Percentiles rank a stretch among this genome's conserved stretches.
Conservation (phyloP, 768 basidiomycete genomes). For the Mycena filopes region DNA sequence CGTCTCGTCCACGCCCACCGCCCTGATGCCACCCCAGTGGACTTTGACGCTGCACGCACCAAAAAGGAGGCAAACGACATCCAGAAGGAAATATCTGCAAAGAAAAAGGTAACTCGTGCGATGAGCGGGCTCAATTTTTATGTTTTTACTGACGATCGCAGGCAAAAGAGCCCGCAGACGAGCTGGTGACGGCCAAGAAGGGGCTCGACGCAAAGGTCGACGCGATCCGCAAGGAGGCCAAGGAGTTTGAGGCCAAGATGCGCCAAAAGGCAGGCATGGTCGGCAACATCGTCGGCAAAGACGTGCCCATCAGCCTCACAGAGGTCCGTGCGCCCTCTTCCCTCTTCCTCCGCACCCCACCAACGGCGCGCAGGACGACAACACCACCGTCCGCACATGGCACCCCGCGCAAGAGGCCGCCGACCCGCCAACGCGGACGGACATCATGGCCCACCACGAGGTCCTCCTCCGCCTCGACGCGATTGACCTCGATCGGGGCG, state of each 20-base stretch:
- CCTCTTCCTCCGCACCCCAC: neutral
- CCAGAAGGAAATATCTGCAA: slow-evolving; percentile 93
- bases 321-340: slow-evolving; percentile 66
- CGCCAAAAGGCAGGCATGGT: slow-evolving; percentile 81
- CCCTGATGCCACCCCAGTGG: slow-evolving; percentile 62
- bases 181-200: slow-evolving; percentile 86
- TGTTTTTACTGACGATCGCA: no score
- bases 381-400: slow-evolving; percentile 83
- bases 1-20: slow-evolving; percentile 8
- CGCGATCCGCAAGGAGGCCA: slow-evolving; percentile 78
- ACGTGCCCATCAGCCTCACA: slow-evolving; percentile 85
- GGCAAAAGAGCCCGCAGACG: slow-evolving; percentile 87
- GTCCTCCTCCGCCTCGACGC: slow-evolving; percentile 93
- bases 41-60: slow-evolving; percentile 82
- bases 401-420: slow-evolving; percentile 82
- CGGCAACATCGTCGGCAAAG: slow-evolving; percentile 93
- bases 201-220: slow-evolving; percentile 85
- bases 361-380: slow-evolving; percentile 78
- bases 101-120: slow-evolving; percentile 81
- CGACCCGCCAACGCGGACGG: slow-evolving; percentile 75
- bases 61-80: slow-evolving; percentile 88
- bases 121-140: no score
- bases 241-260: slow-evolving; percentile 83
- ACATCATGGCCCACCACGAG: slow-evolving; percentile 97
- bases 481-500: slow-evolving; percentile 95